A percentile compares a stretch with the other conserved stretches of the same genome.
phyloP scores from a whole-genome alignment of 1,284 basidiomycete genomes.

The Tetrapyrgos nigripes region DNA sequence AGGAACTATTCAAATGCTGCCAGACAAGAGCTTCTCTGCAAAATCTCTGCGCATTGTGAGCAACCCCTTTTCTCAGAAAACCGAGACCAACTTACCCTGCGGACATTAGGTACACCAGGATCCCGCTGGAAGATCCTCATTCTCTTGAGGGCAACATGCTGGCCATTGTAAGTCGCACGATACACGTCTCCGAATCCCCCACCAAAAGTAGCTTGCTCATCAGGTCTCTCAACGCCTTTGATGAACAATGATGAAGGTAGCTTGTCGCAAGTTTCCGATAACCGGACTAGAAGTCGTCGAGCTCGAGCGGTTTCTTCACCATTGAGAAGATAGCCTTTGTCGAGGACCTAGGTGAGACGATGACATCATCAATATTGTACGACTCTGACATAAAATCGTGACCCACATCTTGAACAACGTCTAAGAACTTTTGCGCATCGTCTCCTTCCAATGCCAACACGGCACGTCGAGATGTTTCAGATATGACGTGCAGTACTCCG shows the following conservation, averaged over 20 bases:
- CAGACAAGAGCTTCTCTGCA: slow-evolving; percentile 24
- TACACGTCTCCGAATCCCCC: slow-evolving; percentile 26
- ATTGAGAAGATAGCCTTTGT: slow-evolving; percentile 6
- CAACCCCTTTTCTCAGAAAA: background rate
- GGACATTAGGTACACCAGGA: background rate
- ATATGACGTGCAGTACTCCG: background rate
- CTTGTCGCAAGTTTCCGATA: slow-evolving; percentile 19
- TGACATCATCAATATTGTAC: background rate
- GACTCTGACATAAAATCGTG: background rate
- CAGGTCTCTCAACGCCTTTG: slow-evolving; percentile 17
- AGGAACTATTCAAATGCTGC: slow-evolving; percentile 24
- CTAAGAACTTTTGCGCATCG: slow-evolving; percentile 3
- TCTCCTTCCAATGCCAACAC: slow-evolving; percentile 4
- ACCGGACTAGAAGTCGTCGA: slow-evolving; percentile 4
- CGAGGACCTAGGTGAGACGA: background rate
- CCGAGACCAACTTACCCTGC: slow-evolving; percentile 1
- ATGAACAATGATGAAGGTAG: slow-evolving; percentile 24
- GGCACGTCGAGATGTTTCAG: background rate
- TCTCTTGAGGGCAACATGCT: slow-evolving; percentile 25
- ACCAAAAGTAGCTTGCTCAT: slow-evolving; percentile 12
- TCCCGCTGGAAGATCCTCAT: slow-evolving; percentile 23
- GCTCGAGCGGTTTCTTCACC: background rate
- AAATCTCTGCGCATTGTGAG: slow-evolving; percentile 14
- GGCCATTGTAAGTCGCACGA: slow-evolving; percentile 16
- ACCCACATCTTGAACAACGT: slow-evolving; percentile 7